Conservation (phyloP, 306 rosid species). For the Hippophae rhamnoides region DNA sequence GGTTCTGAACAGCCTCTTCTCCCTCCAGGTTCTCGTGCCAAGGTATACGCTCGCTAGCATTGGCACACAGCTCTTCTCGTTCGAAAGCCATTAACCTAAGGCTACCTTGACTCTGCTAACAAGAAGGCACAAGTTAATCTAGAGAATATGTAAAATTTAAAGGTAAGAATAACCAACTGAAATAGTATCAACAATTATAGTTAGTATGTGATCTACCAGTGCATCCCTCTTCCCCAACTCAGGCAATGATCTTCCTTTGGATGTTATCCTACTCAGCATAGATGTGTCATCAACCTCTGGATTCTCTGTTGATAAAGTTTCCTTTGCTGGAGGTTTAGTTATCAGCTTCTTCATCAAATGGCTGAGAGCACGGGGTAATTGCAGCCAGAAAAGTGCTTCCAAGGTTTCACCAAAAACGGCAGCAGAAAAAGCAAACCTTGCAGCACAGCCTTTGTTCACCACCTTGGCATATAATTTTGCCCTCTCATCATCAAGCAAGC, state of each 20-base stretch:
- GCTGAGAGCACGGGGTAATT: constrained; percentile 69
- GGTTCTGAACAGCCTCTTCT: constrained; percentile 84
- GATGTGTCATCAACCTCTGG: constrained; percentile 56
- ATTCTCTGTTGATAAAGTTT: constrained; percentile 23
- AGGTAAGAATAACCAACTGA: constrained; percentile 5
- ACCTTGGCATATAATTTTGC: constrained; percentile 82
- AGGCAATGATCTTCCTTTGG: constrained; percentile 60
- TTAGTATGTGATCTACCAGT: constrained; percentile 30
- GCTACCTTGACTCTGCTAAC: constrained; percentile 65
- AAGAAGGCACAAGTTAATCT: constrained; percentile 22
- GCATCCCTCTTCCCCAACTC: constrained; percentile 44
- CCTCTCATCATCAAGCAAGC: constrained; percentile 85
- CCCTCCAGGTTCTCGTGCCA: constrained; percentile 92
- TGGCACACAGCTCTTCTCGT: constrained; percentile 74
- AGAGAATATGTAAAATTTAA: constrained; percentile 14
- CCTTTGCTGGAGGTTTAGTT: constrained; percentile 46
- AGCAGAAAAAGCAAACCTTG: constrained; percentile 87
- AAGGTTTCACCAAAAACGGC: constrained; percentile 80
- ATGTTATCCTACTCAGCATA: constrained; percentile 61
- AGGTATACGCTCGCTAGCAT: constrained; percentile 78
- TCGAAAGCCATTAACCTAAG: constrained; percentile 83
- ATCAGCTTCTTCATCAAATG: constrained; percentile 61
- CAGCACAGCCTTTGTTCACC: constrained; percentile 67
- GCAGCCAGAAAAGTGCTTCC: constrained; percentile 96
- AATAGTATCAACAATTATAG: neutral